Percentiles rank a stretch among this genome's conserved stretches.
phyloP scores from a whole-genome alignment of 805 yeast genomes.

The Cyberlindnera suaveolens region DNA sequence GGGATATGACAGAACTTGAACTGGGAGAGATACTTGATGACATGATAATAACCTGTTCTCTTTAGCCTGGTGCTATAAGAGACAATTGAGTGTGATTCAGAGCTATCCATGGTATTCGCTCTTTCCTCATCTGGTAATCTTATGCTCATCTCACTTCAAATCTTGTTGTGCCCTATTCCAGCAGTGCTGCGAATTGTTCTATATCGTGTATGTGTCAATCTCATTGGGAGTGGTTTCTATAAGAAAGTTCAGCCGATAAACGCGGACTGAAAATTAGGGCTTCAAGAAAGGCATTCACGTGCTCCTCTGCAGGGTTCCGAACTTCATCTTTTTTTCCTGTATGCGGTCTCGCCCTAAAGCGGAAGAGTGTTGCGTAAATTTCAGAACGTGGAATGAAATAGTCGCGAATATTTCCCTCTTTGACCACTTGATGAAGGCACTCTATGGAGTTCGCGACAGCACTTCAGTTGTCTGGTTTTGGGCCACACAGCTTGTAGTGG shows the following conservation, averaged over 20 bases:
- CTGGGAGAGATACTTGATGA: slow-evolving; percentile 18
- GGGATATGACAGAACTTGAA: slow-evolving; percentile 45
- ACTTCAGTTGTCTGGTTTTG: slow-evolving; percentile 4
- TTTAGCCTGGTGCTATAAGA: slow-evolving; percentile 11
- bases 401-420: background rate
- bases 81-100: slow-evolving; percentile 5
- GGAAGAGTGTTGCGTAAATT: background rate
- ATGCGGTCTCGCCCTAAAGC: background rate
- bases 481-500: slow-evolving; percentile 11
- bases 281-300: background rate
- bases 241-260: background rate
- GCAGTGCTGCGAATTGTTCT: background rate
- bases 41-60: slow-evolving; percentile 13
- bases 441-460: too few species aligned
- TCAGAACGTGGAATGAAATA: background rate
- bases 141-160: slow-evolving; percentile 5
- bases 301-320: background rate
- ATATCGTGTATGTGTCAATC: background rate
- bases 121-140: slow-evolving; percentile 7
- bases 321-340: background rate
- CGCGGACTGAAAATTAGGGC: background rate
- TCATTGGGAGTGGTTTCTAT: background rate
- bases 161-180: background rate
- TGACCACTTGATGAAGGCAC: background rate
- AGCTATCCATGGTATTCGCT: background rate